Percentiles rank a stretch among this genome's conserved stretches.
These are phyloP conservation scores for Aureobasidium leucospermi DNA, from an alignment of 2,329 filamentous ascomycete genomes.

Conservation along the genomic window DNA sequence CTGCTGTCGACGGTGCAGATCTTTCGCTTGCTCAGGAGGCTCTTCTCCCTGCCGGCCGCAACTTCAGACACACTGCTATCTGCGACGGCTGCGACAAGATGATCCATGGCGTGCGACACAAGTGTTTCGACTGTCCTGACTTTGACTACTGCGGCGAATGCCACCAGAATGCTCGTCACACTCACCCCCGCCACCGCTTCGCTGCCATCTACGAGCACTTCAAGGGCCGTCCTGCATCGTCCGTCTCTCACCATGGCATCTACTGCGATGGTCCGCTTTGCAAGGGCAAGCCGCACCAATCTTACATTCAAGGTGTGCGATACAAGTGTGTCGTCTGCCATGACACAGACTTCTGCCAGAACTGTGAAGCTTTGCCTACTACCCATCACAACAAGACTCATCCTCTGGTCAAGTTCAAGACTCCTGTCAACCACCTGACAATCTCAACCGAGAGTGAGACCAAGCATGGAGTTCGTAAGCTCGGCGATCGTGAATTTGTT, in stretches of 20 bases:
- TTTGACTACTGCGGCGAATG: constrained; percentile 91
- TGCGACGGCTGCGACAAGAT: constrained; percentile 90
- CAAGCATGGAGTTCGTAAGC: constrained; percentile 57
- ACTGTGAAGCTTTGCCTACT: constrained; percentile 79
- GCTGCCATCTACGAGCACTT: constrained; percentile 66
- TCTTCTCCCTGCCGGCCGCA: constrained; percentile 72
- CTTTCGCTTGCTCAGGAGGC: constrained; percentile 56
- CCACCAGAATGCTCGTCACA: constrained; percentile 55
- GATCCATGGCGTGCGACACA: constrained; percentile 85
- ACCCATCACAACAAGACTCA: constrained; percentile 93
- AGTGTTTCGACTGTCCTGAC: constrained; percentile 93
- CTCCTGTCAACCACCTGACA: constrained; percentile 77
- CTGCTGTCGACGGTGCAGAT: constrained; percentile 56
- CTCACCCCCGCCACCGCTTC: constrained; percentile 81
- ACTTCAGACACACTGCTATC: constrained; percentile 75
- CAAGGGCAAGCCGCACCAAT: constrained; percentile 46
- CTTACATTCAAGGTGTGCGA: constrained; percentile 71
- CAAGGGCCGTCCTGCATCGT: constrained; percentile 43
- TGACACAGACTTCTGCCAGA: constrained; percentile 90
- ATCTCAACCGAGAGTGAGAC: constrained; percentile 80
- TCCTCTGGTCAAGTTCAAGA: constrained; percentile 94
- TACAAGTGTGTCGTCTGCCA: constrained; percentile 98
- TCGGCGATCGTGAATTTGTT: constrained; percentile 57
- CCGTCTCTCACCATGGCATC: constrained; percentile 67
- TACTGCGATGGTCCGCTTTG: constrained; percentile 94